A percentile compares a stretch with the other conserved stretches of the same genome.
Conservation (phyloP, 1,139 yeast genomes). For the Candida gigantensis region DNA sequence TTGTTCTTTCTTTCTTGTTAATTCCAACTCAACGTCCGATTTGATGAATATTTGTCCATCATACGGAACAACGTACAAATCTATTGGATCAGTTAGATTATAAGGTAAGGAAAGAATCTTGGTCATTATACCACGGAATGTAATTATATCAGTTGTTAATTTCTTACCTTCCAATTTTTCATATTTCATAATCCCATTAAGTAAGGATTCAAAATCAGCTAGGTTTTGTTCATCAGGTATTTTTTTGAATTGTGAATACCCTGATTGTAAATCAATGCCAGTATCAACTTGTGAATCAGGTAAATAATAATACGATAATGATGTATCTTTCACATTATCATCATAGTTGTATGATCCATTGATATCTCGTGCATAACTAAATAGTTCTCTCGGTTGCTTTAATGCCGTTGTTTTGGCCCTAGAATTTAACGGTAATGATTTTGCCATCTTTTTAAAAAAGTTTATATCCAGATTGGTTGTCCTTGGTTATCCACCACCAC, state of each 20-base stretch:
- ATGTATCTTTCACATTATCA: constrained; percentile 47
- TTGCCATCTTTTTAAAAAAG: constrained; percentile 21
- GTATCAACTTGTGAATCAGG: constrained; percentile 63
- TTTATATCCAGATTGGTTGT: not conserved
- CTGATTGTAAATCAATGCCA: constrained; percentile 61
- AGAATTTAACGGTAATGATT: constrained; percentile 45
- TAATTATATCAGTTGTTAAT: constrained; percentile 57
- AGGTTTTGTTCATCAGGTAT: constrained; percentile 54
- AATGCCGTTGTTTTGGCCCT: constrained; percentile 56
- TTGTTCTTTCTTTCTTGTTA: constrained; percentile 29
- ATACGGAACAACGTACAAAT: constrained; percentile 59
- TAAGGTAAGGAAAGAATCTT: constrained; percentile 64
- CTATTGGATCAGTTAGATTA: constrained; percentile 55
- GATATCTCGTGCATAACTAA: constrained; percentile 56
- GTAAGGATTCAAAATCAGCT: constrained; percentile 59
- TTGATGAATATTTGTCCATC: constrained; percentile 89
- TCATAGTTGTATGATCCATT: constrained; percentile 46
- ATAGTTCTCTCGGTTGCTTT: constrained; percentile 74
- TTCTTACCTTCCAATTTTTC: constrained; percentile 45
- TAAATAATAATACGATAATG: constrained; percentile 67
- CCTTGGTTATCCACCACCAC: not conserved
- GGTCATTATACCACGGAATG: constrained; percentile 84
- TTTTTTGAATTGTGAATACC: constrained; percentile 57
- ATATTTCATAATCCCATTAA: constrained; percentile 53
- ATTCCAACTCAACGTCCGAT: constrained; percentile 49